Evolutionary conservation across 495 filamentous ascomycete genomes (phyloP).

Genomic region (Xylaria palmicola): DNA sequence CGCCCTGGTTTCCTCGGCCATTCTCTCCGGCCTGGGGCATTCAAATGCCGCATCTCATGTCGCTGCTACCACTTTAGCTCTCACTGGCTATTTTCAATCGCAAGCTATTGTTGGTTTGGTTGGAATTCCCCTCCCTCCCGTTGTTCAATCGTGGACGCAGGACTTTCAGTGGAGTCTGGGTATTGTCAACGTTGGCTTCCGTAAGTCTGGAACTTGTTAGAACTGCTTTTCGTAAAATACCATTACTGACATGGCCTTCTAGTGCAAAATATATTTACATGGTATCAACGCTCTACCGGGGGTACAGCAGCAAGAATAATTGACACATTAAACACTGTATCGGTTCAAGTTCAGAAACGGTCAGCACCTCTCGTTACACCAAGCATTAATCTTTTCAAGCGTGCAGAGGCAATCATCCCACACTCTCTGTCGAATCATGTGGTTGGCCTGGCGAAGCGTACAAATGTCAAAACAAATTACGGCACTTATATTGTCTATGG

Average conservation of each 20-base stretch:
- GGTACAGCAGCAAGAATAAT: slow-evolving; percentile 81
- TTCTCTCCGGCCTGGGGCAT: slow-evolving; percentile 81
- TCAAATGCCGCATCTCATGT: slow-evolving; percentile 96
- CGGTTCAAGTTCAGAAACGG: slow-evolving; percentile 78
- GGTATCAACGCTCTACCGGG: slow-evolving; percentile 94
- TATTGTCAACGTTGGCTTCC: slow-evolving; percentile 80
- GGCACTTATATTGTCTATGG: slow-evolving; percentile 72
- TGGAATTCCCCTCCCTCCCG: slow-evolving; percentile 78
- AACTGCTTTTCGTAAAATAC: neutral
- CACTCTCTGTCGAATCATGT: slow-evolving; percentile 48
- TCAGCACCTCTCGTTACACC: slow-evolving; percentile 43
- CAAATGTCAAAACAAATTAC: slow-evolving; percentile 44
- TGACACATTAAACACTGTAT: slow-evolving; percentile 66
- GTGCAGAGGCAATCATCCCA: slow-evolving; percentile 50
- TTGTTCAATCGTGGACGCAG: slow-evolving; percentile 92
- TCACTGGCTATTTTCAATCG: slow-evolving; percentile 93
- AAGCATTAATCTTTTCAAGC: slow-evolving; percentile 41
- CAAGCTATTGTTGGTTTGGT: slow-evolving; percentile 93
- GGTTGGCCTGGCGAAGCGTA: slow-evolving; percentile 41
- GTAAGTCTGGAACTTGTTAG: neutral
- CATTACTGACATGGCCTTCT: slow-evolving; percentile 17
- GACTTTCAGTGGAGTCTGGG: slow-evolving; percentile 99
- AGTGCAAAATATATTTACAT: slow-evolving; percentile 82
- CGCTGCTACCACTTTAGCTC: slow-evolving; percentile 85
- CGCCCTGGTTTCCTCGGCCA: slow-evolving; percentile 77